A percentile compares a stretch with the other conserved stretches of the same genome.
phyloP scores from a whole-genome alignment of 2,329 filamentous ascomycete species.

The Fusarium sp. region DNA sequence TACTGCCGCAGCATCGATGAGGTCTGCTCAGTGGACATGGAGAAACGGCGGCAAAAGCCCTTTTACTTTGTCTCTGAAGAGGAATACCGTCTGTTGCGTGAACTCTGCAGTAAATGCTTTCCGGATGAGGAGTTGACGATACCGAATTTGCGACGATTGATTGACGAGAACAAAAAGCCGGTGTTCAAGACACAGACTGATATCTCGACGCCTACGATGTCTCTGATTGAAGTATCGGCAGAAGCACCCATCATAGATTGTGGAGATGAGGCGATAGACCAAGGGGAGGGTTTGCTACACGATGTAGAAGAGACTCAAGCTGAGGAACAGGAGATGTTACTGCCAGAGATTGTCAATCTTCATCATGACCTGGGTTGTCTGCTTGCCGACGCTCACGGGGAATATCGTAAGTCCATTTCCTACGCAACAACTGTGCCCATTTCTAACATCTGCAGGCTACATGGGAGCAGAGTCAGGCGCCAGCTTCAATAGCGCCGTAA shows the following conservation, averaged over 20 bases:
- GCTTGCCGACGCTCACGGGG: not conserved
- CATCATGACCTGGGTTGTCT: not conserved
- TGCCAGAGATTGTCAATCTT: not conserved
- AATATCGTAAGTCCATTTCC: not conserved
- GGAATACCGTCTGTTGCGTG: fast-evolving
- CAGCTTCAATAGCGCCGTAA: not conserved
- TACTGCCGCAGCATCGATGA: not conserved
- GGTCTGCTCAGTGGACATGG: not conserved
- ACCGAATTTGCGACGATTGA: not conserved
- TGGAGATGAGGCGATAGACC: not conserved
- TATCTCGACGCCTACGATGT: not conserved
- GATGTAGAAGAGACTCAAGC: not conserved
- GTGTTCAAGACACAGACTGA: not conserved
- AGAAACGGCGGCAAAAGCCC: not conserved
- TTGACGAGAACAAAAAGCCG: not conserved
- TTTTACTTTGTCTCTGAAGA: not conserved
- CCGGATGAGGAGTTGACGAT: not conserved
- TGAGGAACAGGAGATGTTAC: not conserved
- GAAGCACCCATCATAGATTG: not conserved
- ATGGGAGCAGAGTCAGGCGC: not conserved
- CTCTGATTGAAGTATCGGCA: not conserved
- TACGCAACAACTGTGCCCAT: fast-evolving
- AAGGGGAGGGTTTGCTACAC: fast-evolving
- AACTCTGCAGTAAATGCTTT: not conserved
- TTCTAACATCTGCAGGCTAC: not conserved